phyloP scores from a whole-genome alignment of 371 early-diverging fungal genomes.

The Neoconidiobolus thromboides region DNA sequence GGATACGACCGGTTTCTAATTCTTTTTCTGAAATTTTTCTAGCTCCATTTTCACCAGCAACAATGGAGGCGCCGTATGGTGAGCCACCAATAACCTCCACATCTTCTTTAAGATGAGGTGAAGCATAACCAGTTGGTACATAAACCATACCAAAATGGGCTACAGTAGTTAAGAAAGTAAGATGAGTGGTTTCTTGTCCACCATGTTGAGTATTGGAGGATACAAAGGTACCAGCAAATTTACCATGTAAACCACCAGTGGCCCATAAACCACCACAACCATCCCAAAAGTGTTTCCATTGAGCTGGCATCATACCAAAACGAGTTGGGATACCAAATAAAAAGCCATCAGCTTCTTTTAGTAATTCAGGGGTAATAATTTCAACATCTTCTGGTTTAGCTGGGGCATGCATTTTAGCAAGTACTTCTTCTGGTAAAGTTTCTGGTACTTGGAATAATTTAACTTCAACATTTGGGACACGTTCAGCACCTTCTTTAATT shows the following conservation, averaged over 20 bases:
- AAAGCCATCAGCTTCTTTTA: slow-evolving; percentile 44
- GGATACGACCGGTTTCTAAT: slow-evolving; percentile 33
- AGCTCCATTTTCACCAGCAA: slow-evolving; percentile 31
- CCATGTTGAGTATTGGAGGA: slow-evolving; percentile 53
- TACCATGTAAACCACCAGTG: slow-evolving; percentile 40
- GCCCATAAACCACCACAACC: slow-evolving; percentile 56
- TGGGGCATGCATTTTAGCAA: slow-evolving; percentile 49
- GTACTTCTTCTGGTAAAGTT: slow-evolving; percentile 12
- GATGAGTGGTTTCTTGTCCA: slow-evolving; percentile 62
- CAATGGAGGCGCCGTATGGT: slow-evolving; percentile 27
- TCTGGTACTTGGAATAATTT: slow-evolving; percentile 52
- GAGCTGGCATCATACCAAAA: slow-evolving; percentile 52
- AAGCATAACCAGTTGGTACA: slow-evolving; percentile 49
- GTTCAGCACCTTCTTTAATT: slow-evolving; percentile 35
- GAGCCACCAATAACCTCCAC: slow-evolving; percentile 39
- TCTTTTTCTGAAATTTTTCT: slow-evolving; percentile 40
- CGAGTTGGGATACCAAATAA: slow-evolving; percentile 49
- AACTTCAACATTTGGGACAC: slow-evolving; percentile 45
- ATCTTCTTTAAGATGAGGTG: slow-evolving; percentile 24
- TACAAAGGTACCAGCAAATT: slow-evolving; percentile 51
- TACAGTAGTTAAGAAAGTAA: slow-evolving; percentile 40
- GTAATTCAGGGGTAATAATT: slow-evolving; percentile 24
- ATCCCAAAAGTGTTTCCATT: slow-evolving; percentile 52
- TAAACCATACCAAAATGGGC: slow-evolving; percentile 66
- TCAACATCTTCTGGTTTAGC: slow-evolving; percentile 35